phyloP scores from a whole-genome alignment of 108 stramenopile species.

The Fragilariopsis cylindrus region DNA sequence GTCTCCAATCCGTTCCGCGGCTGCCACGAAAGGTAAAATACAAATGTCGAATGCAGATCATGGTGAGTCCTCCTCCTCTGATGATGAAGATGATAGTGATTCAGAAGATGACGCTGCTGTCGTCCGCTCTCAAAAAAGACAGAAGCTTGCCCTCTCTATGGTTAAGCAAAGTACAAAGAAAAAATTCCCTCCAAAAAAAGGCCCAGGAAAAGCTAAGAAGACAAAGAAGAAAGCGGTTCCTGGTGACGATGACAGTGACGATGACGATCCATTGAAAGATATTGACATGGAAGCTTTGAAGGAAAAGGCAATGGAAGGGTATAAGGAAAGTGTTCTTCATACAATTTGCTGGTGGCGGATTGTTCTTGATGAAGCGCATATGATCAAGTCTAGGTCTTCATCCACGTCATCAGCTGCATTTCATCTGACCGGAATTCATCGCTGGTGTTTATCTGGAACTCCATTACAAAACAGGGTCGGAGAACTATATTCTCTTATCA shows the following conservation, averaged over 20 bases:
- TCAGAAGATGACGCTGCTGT: conserved; percentile 20
- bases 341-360: conserved; percentile 93
- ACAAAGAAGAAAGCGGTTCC: conserved; percentile 18
- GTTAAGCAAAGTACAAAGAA: conserved; percentile 56
- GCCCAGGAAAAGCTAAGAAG: conserved; percentile 22
- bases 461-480: conserved; percentile 99
- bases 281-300: conserved; percentile 46
- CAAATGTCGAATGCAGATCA: neutral
- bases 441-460: conserved; percentile 96
- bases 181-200: conserved; percentile 21
- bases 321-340: conserved; percentile 75
- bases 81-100: conserved; percentile 34
- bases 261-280: conserved; percentile 37
- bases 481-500: conserved; percentile 95
- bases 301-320: conserved; percentile 77
- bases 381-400: conserved; percentile 83
- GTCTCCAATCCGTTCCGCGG: neutral
- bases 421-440: conserved; percentile 83
- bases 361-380: conserved; percentile 94
- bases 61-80: conserved; percentile 3
- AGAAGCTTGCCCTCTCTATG: conserved; percentile 45
- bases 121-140: conserved; percentile 26
- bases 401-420: conserved; percentile 96
- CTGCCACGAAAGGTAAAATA: neutral
- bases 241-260: conserved; percentile 35